Base-by-base conservation (phyloP, 2,329 filamentous ascomycete genomes). In the Thermomyces lanuginosus region DNA sequence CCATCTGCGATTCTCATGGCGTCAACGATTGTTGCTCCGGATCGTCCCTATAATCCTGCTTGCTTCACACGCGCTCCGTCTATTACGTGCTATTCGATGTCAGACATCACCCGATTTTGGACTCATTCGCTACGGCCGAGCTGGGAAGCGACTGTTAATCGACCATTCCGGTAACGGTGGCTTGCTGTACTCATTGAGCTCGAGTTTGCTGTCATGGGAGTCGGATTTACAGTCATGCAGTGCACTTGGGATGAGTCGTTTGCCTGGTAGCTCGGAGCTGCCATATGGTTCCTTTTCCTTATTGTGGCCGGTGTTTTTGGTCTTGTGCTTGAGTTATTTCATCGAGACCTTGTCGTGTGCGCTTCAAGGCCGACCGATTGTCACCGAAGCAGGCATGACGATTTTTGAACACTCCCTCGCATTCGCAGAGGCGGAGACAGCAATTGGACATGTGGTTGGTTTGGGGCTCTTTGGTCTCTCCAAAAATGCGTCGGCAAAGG, bases 371-470 rank as follows among this genome's bases (percentile, higher is more conserved):
- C 72, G 78, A 2, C 68, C 72, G 2, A 69, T 81, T 0, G 70
- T 78, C 36, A 76, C 80, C 0, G 89, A 95, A 54, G 91, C 82
- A 1, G 84, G 83, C 10, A 92, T 95, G 80, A 92, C 84, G 0
- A 68, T 93, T 2, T 92, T 95, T 43, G 89, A 98, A 48, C 84
- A 93, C 45, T 93, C 84, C 0, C 63, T 98, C 6, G 86, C 86
- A 2, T 98, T 95, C 55, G 82, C 86, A 7, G 89, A 98, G 52
- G 86, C 86, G 6, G 89, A 98, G 49, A 76, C 80, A 16, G 78
- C 84, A 36, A 74, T 93, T 23, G 75, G 74, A 40, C 79, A 75
- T 37, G 78, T 83, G 26, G 66, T 92, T 8, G 76, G 76, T 8
- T 70, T 83, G 50, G 72, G 75, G 0, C 42, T 71, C 1, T 76